Conservation (phyloP, 345 rosid species). For the Isatis tinctoria region DNA sequence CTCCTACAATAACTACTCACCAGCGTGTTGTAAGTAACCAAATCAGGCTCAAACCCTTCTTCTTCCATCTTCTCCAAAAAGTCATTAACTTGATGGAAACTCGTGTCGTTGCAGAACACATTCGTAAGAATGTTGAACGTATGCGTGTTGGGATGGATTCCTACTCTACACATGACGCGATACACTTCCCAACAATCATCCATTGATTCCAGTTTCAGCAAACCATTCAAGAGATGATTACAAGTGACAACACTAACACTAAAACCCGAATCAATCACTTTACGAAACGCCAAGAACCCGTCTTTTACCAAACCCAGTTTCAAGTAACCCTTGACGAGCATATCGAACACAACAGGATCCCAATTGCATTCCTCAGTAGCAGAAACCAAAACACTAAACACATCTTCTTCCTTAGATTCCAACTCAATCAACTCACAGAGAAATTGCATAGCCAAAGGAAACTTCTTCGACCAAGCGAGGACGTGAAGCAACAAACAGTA, state of each 20-base stretch:
- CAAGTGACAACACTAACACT: slow-evolving; percentile 66
- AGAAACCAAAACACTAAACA: slow-evolving; percentile 43
- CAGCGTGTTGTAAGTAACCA: slow-evolving; percentile 83
- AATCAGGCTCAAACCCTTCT: slow-evolving; percentile 89
- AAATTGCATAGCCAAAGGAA: slow-evolving; percentile 48
- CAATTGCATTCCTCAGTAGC: slow-evolving; percentile 57
- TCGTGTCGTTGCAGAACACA: slow-evolving; percentile 54
- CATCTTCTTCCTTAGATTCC: slow-evolving; percentile 23
- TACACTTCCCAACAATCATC: slow-evolving; percentile 74
- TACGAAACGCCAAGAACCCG: slow-evolving; percentile 43
- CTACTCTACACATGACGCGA: slow-evolving; percentile 55
- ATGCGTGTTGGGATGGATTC: slow-evolving; percentile 54
- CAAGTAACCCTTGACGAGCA: slow-evolving; percentile 60
- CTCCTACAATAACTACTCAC: slow-evolving; percentile 69
- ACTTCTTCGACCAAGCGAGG: slow-evolving; percentile 51
- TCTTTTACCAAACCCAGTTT: slow-evolving; percentile 46
- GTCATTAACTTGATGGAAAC: slow-evolving; percentile 48
- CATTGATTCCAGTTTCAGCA: slow-evolving; percentile 48
- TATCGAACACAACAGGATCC: slow-evolving; percentile 65
- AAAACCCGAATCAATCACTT: slow-evolving; percentile 45
- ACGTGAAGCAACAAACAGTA: slow-evolving; percentile 59
- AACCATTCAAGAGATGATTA: slow-evolving; percentile 69
- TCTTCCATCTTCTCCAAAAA: slow-evolving; percentile 94
- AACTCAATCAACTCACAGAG: slow-evolving; percentile 42
- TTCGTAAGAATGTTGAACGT: slow-evolving; percentile 81